Evolutionary conservation across 495 filamentous ascomycete genomes (phyloP), one percentile per base, ranked within the genome.

Genomic region (Aspergillus mulundensis): DNA sequence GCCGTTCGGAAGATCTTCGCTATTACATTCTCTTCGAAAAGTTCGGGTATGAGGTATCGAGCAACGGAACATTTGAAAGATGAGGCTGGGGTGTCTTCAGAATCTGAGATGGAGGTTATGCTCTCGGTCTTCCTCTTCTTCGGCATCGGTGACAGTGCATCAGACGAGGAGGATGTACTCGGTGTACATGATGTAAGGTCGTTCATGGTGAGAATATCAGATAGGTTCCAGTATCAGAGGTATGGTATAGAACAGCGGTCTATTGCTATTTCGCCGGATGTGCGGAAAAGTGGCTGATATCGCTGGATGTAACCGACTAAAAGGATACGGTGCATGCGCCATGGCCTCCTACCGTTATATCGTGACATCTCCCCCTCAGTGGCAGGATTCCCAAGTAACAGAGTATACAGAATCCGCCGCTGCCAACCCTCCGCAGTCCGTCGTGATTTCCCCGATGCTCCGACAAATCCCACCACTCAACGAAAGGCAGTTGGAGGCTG

Each of bases 1-100:
- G 69, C 69, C 6, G 61, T 51, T 28, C 64, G 54, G 28, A 63
- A 58, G 56, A 69, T 65, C 56, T 68, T 71, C 3, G 66, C 64
- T 8, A 62, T 32, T 11, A 68, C 59, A 38, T 66, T 65, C 25
- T 69, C 62, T 15, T 53, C 48, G 46, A 61, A 70, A 2, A 70
- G 58, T 25, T 66, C 65, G 5, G 34, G 39, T 7, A 70, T 18
- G 3, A 2, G 12, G 46, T 5, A 51, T 23, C 30, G 28, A 46
- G 51, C 21, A 46, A 19, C 39, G 8, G 39, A 18, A 5, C 14
- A 18, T 40, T 15, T 14, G n/a, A 40, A n/a, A n/a, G n/a, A 4
- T 40, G 38, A 6, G 3, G 15, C 21, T 36, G 40, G 43, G 5
- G 21, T 18, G 1, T 42, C 50, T 2, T 52, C 36, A 1, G 3